Percentiles rank a stretch among this genome's conserved stretches.
These are phyloP conservation scores for Coemansia sp. DNA, from an alignment of 192 early-diverging fungal species.

Conservation along the genomic window DNA sequence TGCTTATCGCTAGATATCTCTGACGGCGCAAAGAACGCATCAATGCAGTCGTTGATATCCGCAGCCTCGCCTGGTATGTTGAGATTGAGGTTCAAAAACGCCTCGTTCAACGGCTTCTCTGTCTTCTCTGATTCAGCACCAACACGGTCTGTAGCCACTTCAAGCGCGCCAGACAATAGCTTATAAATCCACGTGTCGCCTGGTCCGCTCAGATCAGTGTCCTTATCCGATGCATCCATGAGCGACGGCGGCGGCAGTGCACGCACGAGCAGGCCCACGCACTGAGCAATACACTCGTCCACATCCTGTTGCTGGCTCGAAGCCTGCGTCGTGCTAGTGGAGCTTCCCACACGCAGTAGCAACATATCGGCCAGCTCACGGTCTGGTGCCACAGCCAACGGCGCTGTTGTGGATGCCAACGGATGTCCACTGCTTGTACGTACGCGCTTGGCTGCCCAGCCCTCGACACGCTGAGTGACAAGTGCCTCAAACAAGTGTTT, in stretches of 20 bases:
- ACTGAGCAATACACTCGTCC: slow-evolving; percentile 70
- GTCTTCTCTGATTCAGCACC: background rate
- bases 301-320: slow-evolving; percentile 67
- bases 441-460: slow-evolving; percentile 25
- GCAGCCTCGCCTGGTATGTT: slow-evolving; percentile 21
- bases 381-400: slow-evolving; percentile 55
- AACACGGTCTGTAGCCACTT: slow-evolving; percentile 4
- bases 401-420: slow-evolving; percentile 16
- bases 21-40: slow-evolving; percentile 36
- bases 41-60: slow-evolving; percentile 53
- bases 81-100: slow-evolving; percentile 39
- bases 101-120: slow-evolving; percentile 15
- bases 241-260: slow-evolving; percentile 53
- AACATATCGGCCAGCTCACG: slow-evolving; percentile 62
- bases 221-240: slow-evolving; percentile 10
- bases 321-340: slow-evolving; percentile 1
- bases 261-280: slow-evolving; percentile 60
- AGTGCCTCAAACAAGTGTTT: slow-evolving; percentile 55
- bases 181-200: slow-evolving; percentile 41
- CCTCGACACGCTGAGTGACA: slow-evolving; percentile 21
- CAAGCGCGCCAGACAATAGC: slow-evolving; percentile 34
- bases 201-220: slow-evolving; percentile 1
- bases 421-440: slow-evolving; percentile 37
- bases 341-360: slow-evolving; percentile 42
- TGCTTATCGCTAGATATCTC: background rate